Evolutionary conservation across 2,329 filamentous ascomycete species (phyloP), one percentile per base, ranked within the genome.

Genomic region (Aspergillus intermedius): DNA sequence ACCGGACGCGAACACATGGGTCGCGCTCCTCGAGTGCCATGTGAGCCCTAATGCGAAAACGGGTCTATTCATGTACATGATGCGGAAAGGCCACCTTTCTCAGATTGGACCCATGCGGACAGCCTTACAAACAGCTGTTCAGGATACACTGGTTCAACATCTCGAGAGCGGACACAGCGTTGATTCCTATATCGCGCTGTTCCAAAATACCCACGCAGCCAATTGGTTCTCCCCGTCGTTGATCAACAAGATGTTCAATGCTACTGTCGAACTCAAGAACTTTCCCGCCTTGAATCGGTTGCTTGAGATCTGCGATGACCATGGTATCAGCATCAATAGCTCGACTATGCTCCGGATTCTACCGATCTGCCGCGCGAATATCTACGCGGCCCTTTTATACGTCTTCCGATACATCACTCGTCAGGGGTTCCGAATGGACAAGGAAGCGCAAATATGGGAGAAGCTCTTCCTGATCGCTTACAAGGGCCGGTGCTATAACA

Each of bases 1-100:
- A 1, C 73, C 74, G 10, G 69, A 74, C 48, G 52, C 61, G n/a
- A 39, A 60, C 17, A 74, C 70, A 5, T 77, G 74, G 74, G 50
- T 71, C 35, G 59, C 65, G 5, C 65, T 75, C 44, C 55, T 74
- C 45, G 47, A 64, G 19, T 60, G 59, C 39, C 48, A 62, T 47
- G 45, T 60, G 23, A 60, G 54, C 12, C 58, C 60, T 8, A 54
- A 52, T 19, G 56, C 60, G n/a, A 68, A 64, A 55, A 47, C 52
- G 5, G 41, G 55, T 6, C 50, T 72, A 10, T 54, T 69, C 19
- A 52, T 55, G 10, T 55, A 59, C 32, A 65, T 73, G 61, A 49
- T 56, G 21, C 54, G 62, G 41, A 57, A 58, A n/a, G 64, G 66
- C 12, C 55, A 65, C 21, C 49, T 72, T 42, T 48, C 58, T 5